phyloP scores from a whole-genome alignment of 768 basidiomycete species.

The Russula foetens region DNA sequence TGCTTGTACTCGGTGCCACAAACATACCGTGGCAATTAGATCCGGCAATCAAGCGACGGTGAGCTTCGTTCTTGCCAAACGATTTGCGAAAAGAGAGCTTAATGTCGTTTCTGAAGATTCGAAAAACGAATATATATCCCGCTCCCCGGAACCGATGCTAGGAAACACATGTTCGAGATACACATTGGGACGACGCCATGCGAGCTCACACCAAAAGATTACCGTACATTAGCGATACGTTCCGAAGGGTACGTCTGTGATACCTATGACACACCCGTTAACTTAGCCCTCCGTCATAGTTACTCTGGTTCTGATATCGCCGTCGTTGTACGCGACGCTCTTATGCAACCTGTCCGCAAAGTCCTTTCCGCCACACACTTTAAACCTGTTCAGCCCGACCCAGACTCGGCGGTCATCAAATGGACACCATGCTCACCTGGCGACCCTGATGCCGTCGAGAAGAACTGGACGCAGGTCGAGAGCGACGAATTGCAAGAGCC shows the following conservation, averaged over 20 bases:
- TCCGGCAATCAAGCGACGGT: slow-evolving; percentile 94
- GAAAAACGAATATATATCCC: slow-evolving; percentile 99
- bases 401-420: slow-evolving; percentile 34
- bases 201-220: slow-evolving; percentile 70
- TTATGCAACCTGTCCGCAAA: slow-evolving; percentile 98
- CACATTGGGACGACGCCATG: slow-evolving; percentile 93
- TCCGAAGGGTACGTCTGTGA: slow-evolving; percentile 66
- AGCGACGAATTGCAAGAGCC: slow-evolving; percentile 91
- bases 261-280: background rate
- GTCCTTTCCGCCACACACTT: slow-evolving; percentile 95
- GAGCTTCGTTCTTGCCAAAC: slow-evolving; percentile 20
- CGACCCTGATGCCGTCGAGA: slow-evolving; percentile 76
- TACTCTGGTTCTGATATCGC: slow-evolving; percentile 96
- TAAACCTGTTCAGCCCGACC: slow-evolving; percentile 42
- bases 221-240: slow-evolving; percentile 66
- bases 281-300: slow-evolving; percentile 26
- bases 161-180: slow-evolving; percentile 93
- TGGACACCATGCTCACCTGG: slow-evolving; percentile 98
- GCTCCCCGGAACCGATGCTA: slow-evolving; percentile 86
- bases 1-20: slow-evolving; percentile 93
- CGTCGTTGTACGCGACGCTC: slow-evolving; percentile 87
- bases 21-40: slow-evolving; percentile 99
- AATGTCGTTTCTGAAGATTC: slow-evolving; percentile 43
- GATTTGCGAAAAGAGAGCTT: background rate
- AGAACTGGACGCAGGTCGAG: slow-evolving; percentile 81